Base-by-base conservation (phyloP, 768 basidiomycete genomes). In the Heimioporus sp. region DNA sequence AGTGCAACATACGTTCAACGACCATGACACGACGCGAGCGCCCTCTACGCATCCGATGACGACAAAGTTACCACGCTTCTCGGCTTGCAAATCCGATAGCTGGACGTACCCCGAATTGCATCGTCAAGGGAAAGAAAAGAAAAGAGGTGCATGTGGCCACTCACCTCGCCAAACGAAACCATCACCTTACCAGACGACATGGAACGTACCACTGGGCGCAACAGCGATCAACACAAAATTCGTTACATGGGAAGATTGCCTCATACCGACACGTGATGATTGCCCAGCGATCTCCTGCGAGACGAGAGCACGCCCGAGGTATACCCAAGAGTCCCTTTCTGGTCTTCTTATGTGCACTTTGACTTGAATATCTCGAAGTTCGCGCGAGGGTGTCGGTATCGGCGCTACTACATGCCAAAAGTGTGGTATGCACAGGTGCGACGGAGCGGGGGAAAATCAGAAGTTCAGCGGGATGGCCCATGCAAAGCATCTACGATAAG, bases 51-150 rank as follows among this genome's bases (percentile, higher is more conserved):
- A 87, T 39, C 87, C 85, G 48, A 92, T 80, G 24, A 92, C 88
- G 19, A 92, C 85, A 63, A 92, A 92, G 65, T 91, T 92, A 47
- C 90, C 90, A 56, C 90, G 80, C 70, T 88, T 89, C 70, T 92
- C 90, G 16, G 89, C 90, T 72, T 91, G 87, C 35, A 92, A 70
- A 64, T 91, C 85, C 51, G 81, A 81, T 20, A 74, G 64, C 86
- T 88, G 51, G 19, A 34, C 41, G 8, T 45, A 28, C 51, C 30
- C 35, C n/a, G n/a, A n/a, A n/a, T 41, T n/a, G 43, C 51, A 42
- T 38, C n/a, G n/a, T 42, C 46, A 44, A 46, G 19, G 13, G 13
- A 46, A 19, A 21, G 38, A 43, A 21, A 24, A 3, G 36, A 43
- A 21, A 24, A 3, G 36, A 20, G 10, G 24, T 6, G 12, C 21